phyloP scores from a whole-genome alignment of 1,284 basidiomycete genomes.

The Trichosporon coremiiforme region DNA sequence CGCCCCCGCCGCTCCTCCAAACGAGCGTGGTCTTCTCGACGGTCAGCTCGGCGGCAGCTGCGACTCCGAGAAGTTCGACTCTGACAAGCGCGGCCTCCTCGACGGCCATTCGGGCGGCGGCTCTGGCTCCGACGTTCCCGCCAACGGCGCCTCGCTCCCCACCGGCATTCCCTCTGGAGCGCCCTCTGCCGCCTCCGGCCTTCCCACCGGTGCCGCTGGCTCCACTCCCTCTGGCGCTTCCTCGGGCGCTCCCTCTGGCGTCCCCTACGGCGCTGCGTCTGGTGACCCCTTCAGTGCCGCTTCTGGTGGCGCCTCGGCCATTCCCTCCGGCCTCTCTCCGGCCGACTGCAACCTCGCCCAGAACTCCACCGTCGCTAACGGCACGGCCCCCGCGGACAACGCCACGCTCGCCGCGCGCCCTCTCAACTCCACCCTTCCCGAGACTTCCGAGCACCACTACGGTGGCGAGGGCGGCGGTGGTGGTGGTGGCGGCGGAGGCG shows the following conservation, averaged over 20 bases:
- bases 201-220: neutral
- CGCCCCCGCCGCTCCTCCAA: neutral
- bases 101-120: neutral
- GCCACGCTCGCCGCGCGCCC: neutral
- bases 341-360: neutral
- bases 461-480: neutral
- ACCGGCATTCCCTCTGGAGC: neutral
- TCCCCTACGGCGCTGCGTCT: neutral
- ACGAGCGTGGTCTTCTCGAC: neutral
- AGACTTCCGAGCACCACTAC: neutral
- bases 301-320: neutral
- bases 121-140: neutral
- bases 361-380: neutral
- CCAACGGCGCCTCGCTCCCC: neutral
- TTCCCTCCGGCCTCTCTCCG: neutral
- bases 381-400: neutral
- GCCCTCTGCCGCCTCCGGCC: conserved; percentile 1
- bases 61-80: neutral
- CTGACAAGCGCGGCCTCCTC: neutral
- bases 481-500: neutral
- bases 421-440: neutral
- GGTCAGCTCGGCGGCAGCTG: neutral
- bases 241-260: neutral
- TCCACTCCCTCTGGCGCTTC: neutral
- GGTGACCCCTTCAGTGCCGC: neutral